Evolutionary conservation across 148 eudicot genomes (phyloP).

Genomic region (Diospyros lotus): DNA sequence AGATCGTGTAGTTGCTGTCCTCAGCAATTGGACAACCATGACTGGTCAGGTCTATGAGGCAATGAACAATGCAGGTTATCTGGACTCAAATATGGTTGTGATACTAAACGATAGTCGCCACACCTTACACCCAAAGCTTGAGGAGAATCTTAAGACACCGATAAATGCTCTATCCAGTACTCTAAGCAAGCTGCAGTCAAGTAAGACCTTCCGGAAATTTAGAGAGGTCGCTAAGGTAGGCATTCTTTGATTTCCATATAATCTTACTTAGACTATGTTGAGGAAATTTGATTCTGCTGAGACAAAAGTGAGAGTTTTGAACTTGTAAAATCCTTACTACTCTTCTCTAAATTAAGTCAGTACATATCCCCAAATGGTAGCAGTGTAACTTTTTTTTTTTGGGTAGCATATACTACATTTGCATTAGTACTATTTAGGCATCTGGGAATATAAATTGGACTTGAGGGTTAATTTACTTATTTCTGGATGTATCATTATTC

Average conservation of each 20-base stretch:
- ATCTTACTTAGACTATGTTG: not conserved
- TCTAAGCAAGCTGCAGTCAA: conserved; percentile 83
- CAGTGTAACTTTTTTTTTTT: not conserved
- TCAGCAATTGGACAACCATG: conserved; percentile 75
- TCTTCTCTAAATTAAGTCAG: not conserved
- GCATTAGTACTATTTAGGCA: not conserved
- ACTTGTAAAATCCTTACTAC: not conserved
- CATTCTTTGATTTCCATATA: conserved; percentile 4
- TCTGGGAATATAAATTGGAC: not conserved
- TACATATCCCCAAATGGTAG: not conserved
- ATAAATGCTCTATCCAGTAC: conserved; percentile 69
- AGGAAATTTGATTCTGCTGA: not conserved
- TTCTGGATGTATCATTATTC: not conserved
- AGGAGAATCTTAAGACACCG: conserved; percentile 61
- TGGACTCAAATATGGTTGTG: conserved; percentile 88
- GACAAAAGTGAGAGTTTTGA: not conserved
- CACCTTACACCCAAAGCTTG: conserved; percentile 62
- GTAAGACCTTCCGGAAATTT: conserved; percentile 67
- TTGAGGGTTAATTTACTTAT: not conserved
- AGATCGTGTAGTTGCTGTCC: conserved; percentile 78
- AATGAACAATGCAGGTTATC: conserved; percentile 88
- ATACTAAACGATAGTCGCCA: conserved; percentile 81
- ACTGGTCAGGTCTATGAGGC: conserved; percentile 90
- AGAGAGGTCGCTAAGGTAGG: conserved; percentile 86
- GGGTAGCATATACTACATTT: not conserved